These are phyloP conservation scores for Pyricularia sp. DNA, from an alignment of 2,329 filamentous ascomycete species.

Conservation along the genomic window DNA sequence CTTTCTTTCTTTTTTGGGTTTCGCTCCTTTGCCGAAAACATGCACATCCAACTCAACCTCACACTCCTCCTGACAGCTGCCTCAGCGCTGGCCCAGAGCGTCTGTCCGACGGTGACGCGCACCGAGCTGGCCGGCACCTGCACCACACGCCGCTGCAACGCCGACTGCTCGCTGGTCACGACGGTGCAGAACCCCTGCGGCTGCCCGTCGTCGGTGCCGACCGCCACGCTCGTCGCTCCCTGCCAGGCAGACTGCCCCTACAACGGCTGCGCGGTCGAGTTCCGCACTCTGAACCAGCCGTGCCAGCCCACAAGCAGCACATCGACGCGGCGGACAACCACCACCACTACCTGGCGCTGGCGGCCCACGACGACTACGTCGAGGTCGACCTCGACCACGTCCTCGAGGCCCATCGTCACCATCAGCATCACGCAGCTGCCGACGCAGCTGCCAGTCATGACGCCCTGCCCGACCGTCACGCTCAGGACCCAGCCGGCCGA, in stretches of 20 bases:
- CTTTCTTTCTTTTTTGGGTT: not conserved
- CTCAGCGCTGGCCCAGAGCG: constrained; percentile 8
- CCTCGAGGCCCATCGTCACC: constrained; percentile 11
- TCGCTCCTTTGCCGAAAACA: constrained; percentile 3
- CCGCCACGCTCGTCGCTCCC: constrained; percentile 15
- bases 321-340: constrained; percentile 4
- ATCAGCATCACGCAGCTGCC: constrained; percentile 14
- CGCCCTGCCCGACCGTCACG: constrained; percentile 20
- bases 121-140: constrained; percentile 13
- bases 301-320: constrained; percentile 8
- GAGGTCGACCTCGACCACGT: constrained; percentile 5
- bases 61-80: constrained; percentile 7
- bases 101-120: constrained; percentile 16
- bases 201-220: constrained; percentile 14
- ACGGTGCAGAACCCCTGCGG: constrained; percentile 16
- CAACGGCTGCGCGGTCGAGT: constrained; percentile 15
- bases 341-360: constrained; percentile 12
- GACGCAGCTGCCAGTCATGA: constrained; percentile 6
- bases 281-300: constrained; percentile 11
- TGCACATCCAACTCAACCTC: constrained; percentile 9
- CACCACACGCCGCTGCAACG: constrained; percentile 11
- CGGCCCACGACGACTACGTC: constrained; percentile 10
- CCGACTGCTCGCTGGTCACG: constrained; percentile 14
- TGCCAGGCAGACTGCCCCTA: constrained; percentile 17
- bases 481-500: constrained; percentile 18